Evolutionary conservation across 2,329 filamentous ascomycete genomes (phyloP), one percentile per base, ranked within the genome.

Genomic region (Cordyceps cateniannulata): DNA sequence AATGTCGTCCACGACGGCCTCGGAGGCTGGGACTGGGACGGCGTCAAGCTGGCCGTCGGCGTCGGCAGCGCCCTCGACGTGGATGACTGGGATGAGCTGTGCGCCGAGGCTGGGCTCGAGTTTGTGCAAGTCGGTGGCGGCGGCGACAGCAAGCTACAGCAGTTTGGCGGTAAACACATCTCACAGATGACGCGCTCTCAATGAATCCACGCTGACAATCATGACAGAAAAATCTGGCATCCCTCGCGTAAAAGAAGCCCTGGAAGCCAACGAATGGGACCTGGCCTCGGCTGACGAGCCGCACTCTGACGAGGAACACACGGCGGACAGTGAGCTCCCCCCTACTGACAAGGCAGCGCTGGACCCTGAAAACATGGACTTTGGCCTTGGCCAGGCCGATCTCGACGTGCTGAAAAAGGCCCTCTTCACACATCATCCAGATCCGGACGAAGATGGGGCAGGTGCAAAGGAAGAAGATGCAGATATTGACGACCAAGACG

Each of bases 251-350:
- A 75, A 77, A 9, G 85, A 89, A 67, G 86, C 85, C 0, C 71
- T 89, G 16, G 80, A 88, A 67, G 77, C 85, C 18, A 89, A 88
- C 68, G 85, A 88, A 70, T 89, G 86, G 86, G 77, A 75, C 2
- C 71, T 74, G 57, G 64, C 65, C 12, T 66, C 65, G 9, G 65
- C 52, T 7, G 69, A 65, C 18, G 65, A 20, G 52, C 38, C 7
- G 35, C 16, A 66, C 27, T 64, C 64, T 24, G 69, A 69, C 6
- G 73, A 76, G 61, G 72, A 71, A 1, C 67, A 72, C 18, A 25
- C 58, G 63, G 73, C 18, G 1, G 71, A 74, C n/a, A 20, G 32
- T 50, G 42, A 24, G 76, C 62, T 65, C 67, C 45, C 55, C 67
- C 45, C 55, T 63, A 67, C 10, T 68, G 70, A 54, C 18, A 68